These are phyloP conservation scores for Mycena vitilis DNA, from an alignment of 768 basidiomycete genomes.

Conservation along the genomic window DNA sequence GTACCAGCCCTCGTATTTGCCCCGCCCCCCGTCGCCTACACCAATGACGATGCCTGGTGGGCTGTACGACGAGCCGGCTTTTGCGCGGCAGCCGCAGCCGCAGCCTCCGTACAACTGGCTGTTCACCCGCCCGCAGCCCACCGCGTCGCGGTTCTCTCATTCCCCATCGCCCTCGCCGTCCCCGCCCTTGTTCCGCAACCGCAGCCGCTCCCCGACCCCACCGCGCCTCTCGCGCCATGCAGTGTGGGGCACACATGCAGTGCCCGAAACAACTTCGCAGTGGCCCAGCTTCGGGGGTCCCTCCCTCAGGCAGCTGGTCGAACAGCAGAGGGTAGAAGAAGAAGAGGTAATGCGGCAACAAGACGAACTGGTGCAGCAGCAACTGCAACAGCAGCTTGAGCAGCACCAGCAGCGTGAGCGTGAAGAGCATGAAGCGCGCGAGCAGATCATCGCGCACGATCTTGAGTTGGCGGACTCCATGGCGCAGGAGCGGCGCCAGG, in stretches of 20 bases:
- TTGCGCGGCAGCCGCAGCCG: conserved; percentile 33
- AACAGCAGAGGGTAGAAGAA: neutral
- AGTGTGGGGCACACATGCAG: conserved; percentile 11
- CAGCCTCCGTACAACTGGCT: conserved; percentile 14
- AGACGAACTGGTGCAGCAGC: too few relatives aligned
- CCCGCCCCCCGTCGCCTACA: conserved; percentile 32
- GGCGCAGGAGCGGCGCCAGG: conserved; percentile 29
- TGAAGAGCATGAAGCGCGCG: neutral
- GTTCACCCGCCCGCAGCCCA: conserved; percentile 9
- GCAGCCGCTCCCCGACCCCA: conserved; percentile 26
- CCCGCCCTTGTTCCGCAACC: conserved; percentile 27
- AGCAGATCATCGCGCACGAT: neutral
- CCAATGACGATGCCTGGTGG: conserved; percentile 38
- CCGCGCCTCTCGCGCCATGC: conserved; percentile 13
- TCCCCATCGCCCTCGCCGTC: conserved; percentile 37
- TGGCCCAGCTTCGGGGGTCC: too few relatives aligned
- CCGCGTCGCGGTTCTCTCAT: conserved; percentile 35
- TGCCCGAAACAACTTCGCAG: too few relatives aligned
- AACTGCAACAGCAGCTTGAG: too few relatives aligned
- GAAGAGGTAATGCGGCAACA: too few relatives aligned
- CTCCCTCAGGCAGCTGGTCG: neutral
- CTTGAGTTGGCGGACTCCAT: conserved; percentile 12
- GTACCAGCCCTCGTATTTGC: conserved; percentile 15
- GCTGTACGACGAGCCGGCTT: conserved; percentile 32
- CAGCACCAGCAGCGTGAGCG: neutral